Evolutionary conservation across 352 stramenopile genomes (phyloP).

Genomic region (Hyaloperonospora brassicae): DNA sequence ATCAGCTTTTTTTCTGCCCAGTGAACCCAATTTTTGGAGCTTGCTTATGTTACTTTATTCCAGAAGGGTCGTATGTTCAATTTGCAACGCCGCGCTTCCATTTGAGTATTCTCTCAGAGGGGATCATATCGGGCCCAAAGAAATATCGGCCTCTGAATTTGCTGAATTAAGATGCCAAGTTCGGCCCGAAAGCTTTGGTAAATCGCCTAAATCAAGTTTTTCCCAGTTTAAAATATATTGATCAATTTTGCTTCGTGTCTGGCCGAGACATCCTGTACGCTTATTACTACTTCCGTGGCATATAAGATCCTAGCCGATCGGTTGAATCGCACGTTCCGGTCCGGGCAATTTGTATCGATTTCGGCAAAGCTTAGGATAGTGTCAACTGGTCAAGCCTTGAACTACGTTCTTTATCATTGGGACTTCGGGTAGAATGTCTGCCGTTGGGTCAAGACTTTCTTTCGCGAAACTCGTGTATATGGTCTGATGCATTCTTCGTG

Average conservation of each 20-base stretch:
- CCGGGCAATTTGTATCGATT: slow-evolving; percentile 4
- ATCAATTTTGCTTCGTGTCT: background rate
- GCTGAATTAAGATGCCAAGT: slow-evolving; percentile 2
- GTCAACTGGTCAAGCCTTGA: slow-evolving; percentile 5
- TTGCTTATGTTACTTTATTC: background rate
- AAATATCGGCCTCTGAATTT: background rate
- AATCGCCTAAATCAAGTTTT: background rate
- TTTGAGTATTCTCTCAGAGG: background rate
- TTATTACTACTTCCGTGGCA: background rate
- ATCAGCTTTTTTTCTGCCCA: background rate
- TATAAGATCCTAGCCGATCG: too few relatives aligned
- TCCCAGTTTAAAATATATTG: background rate
- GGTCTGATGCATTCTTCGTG: slow-evolving; percentile 7
- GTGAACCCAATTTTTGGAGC: background rate
- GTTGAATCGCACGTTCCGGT: background rate
- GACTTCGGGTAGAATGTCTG: slow-evolving; percentile 7
- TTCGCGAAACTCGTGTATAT: background rate
- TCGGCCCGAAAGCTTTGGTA: background rate
- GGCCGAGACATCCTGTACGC: background rate
- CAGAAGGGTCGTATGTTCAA: background rate
- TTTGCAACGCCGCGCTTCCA: background rate
- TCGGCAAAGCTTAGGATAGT: slow-evolving; percentile 8
- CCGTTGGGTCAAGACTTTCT: slow-evolving; percentile 11
- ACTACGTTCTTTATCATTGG: slow-evolving; percentile 7
- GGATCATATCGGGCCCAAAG: background rate